Base-by-base conservation (phyloP, 2,329 filamentous ascomycete genomes). In the Bipolaris oryzae region DNA sequence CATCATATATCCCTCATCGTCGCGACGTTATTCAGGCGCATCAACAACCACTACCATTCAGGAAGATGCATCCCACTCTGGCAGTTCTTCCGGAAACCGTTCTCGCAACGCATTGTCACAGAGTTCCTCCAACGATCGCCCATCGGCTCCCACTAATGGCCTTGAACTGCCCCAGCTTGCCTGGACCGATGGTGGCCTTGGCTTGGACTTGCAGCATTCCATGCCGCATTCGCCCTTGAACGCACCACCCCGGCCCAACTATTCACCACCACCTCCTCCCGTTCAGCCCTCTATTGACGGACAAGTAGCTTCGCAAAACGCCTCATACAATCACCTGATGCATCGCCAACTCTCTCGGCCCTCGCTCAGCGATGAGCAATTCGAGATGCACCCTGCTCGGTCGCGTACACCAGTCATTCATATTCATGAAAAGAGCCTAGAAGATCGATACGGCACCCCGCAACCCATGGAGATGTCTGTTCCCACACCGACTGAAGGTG, bases 201-300 rank as follows among this genome's bases (percentile, higher is more conserved):
- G 81, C 9, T 70, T 83, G 10, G 76, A 77, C 2, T 75, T 82
- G 48, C 75, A 79, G 6, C 53, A 63, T 16, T 56, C 56, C 38
- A 39, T 58, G 53, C 70, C 77, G 16, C 66, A 66, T 59, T 68
- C 67, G 61, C 64, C 63, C 28, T 63, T 69, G 28, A 72, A 74
- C 5, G 46, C 57, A 38, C 72, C 73, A 37, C 77, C 79, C 28
- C 79, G 81, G n/a, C 73, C 73, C 33, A 71, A 81, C 52, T 77
- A 79, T 42, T 80, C 80, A 34, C 80, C 80, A 31, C 80, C 80
- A 5, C 80, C 79, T 6, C 79, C 80, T 21, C 73, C 75, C 7
- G 53, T 63, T 9, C 47, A 61, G 37, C 44, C 54, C 11, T 61
- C 63, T 16, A 60, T 61, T 39, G 63, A 61, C 23, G 60, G 61